A percentile compares a stretch with the other conserved stretches of the same genome.
phyloP scores from a whole-genome alignment of 345 rosid genomes.

The Sonneratia alba region DNA sequence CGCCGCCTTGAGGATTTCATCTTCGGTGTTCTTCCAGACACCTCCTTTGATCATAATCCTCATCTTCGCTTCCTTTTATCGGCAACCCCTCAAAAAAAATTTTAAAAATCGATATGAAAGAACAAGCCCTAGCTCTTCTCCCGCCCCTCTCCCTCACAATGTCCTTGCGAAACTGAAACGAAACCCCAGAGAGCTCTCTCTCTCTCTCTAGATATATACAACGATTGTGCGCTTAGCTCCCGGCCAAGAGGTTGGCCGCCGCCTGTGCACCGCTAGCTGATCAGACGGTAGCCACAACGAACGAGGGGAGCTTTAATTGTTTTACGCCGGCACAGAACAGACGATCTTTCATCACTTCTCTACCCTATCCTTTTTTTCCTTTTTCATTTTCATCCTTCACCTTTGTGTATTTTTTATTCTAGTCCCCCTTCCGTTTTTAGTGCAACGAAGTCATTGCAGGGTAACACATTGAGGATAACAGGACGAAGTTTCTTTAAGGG shows the following conservation, averaged over 20 bases:
- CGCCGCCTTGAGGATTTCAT: slow-evolving; percentile 97
- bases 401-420: too few relatives aligned
- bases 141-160: background rate
- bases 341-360: background rate
- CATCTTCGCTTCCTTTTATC: slow-evolving; percentile 40
- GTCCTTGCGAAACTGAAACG: background rate
- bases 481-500: too few relatives aligned
- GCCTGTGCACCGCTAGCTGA: background rate
- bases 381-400: too few relatives aligned
- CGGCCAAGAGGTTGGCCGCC: background rate
- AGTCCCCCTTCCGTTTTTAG: too few relatives aligned
- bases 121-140: slow-evolving; percentile 18
- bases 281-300: background rate
- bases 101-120: background rate
- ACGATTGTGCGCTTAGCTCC: background rate
- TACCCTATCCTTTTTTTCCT: too few relatives aligned
- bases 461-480: too few relatives aligned
- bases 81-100: background rate
- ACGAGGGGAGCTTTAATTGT: background rate
- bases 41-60: slow-evolving; percentile 99
- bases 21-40: slow-evolving; percentile 99
- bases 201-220: background rate
- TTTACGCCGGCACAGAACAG: background rate
- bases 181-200: background rate
- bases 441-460: too few relatives aligned